Conservation (phyloP, 2,329 filamentous ascomycete species). For the Fusarium sublunatum region DNA sequence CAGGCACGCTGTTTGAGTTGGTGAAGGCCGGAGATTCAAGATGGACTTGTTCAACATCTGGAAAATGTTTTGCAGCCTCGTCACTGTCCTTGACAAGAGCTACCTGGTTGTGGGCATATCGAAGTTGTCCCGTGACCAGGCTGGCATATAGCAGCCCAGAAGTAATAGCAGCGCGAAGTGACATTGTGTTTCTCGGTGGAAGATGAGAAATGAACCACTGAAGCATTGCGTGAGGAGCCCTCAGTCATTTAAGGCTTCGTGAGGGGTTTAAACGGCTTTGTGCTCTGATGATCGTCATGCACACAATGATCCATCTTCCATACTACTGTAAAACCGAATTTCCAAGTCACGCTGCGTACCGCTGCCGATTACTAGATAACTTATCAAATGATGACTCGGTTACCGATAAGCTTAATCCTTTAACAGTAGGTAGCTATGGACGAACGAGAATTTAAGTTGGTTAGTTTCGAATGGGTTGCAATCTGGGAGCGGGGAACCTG, state of each 20-base stretch:
- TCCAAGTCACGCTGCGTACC: constrained; percentile 1
- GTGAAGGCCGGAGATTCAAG: constrained; percentile 46
- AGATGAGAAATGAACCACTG: background rate
- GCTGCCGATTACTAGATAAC: constrained; percentile 24
- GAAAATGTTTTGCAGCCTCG: constrained; percentile 42
- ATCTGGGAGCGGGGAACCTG: constrained; percentile 17
- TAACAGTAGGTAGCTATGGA: constrained; percentile 29
- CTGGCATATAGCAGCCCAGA: constrained; percentile 33
- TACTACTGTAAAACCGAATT: too few relatives aligned
- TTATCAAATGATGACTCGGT: constrained; percentile 20
- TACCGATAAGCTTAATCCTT: constrained; percentile 30
- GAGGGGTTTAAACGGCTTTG: background rate
- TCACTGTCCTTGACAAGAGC: constrained; percentile 37
- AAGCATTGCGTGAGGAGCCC: background rate
- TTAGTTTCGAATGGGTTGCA: constrained; percentile 11
- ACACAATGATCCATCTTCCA: background rate
- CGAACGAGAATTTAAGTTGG: background rate
- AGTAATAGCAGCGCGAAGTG: constrained; percentile 2
- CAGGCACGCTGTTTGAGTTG: constrained; percentile 37
- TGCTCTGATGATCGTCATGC: constrained; percentile 3
- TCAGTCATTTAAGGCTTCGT: constrained; percentile 15
- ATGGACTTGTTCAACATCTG: constrained; percentile 33
- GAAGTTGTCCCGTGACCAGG: constrained; percentile 31
- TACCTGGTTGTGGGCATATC: constrained; percentile 46
- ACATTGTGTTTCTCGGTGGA: constrained; percentile 12